Conservation (phyloP, 441 rosid genomes). For the Adansonia gregorii region DNA sequence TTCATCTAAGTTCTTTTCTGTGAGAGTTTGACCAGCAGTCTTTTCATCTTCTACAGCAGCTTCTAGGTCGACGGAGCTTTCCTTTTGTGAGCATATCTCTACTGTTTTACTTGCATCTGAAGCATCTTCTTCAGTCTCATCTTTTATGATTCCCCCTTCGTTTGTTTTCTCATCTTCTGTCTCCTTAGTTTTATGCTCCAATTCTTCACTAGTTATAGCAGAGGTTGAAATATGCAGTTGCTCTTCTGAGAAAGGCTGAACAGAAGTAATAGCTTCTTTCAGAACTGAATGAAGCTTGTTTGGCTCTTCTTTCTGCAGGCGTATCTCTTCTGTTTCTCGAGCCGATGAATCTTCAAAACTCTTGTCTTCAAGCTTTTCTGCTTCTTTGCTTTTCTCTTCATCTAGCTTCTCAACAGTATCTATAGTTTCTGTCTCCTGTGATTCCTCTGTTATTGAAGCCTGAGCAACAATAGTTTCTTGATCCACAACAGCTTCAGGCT, state of each 20-base stretch:
- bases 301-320: conserved; percentile 28
- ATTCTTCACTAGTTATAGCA: neutral
- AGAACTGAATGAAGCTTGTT: conserved; percentile 24
- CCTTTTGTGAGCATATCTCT: conserved; percentile 15
- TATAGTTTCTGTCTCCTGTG: conserved; percentile 31
- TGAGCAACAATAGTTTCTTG: conserved; percentile 12
- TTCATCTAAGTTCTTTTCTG: conserved; percentile 6
- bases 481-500: conserved; percentile 25
- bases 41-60: conserved; percentile 33
- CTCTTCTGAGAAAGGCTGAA: conserved; percentile 30
- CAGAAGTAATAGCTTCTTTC: conserved; percentile 30
- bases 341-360: conserved; percentile 22
- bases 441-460: conserved; percentile 25
- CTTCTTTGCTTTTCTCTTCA: conserved; percentile 24
- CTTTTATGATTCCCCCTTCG: conserved; percentile 11
- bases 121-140: conserved; percentile 23
- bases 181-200: conserved; percentile 21
- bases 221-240: neutral
- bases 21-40: conserved; percentile 25
- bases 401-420: conserved; percentile 33
- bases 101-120: conserved; percentile 12
- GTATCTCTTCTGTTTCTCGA: conserved; percentile 30
- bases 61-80: conserved; percentile 21
- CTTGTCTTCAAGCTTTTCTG: conserved; percentile 27
- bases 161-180: conserved; percentile 13